Base-by-base conservation (phyloP, 2,329 filamentous ascomycete species). In the Ophioceras dolichostomum region DNA sequence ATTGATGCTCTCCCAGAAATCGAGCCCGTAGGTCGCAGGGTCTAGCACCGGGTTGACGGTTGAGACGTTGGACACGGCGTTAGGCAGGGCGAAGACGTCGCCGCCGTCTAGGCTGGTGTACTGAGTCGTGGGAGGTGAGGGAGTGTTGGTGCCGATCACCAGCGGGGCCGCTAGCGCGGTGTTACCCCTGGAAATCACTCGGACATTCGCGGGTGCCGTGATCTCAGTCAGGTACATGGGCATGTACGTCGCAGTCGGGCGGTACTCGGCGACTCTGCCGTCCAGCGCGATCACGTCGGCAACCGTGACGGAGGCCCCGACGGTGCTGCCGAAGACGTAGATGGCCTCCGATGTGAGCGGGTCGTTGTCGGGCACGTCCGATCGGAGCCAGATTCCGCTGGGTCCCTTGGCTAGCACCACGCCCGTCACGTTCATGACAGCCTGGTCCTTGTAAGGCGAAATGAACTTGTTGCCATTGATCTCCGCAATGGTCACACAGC, bases 1-100 rank as follows among this genome's bases (percentile, higher is more conserved):
- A 38, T 62, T 64, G 40, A 84, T 56, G 43, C 70, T 77, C 64
- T 84, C 76, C 80, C 79, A 84, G 50, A 83, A 85, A 53, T 84
- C 80, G 21, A 84, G 60, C 3, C 79, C 80, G 48, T 77, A 84
- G 30, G 61, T 57, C 17, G 59, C 57, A 2, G 79, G 79, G 42
- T 79, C 54, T 28, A 84, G 64, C 12, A 60, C 58, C 0, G 78
- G 78, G 51, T 84, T 83, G 24, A 52, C 59, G 5, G 54, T 59
- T 2, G 76, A 79, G 28, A 84, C 50, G 45, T 67, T 65, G 43
- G 61, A 68, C 28, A 61, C 59, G 42, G 73, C 79, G 49, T 80
- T 81, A 10, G 80, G 79, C 4, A 80, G 58, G 2, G 59, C 68
- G 43, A 81, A 81, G 27, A 83, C 61, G 51, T 78, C 73, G 10